Evolutionary conservation across 768 basidiomycete species (phyloP), one percentile per base, ranked within the genome.

Genomic region (Calvatia gigantea): DNA sequence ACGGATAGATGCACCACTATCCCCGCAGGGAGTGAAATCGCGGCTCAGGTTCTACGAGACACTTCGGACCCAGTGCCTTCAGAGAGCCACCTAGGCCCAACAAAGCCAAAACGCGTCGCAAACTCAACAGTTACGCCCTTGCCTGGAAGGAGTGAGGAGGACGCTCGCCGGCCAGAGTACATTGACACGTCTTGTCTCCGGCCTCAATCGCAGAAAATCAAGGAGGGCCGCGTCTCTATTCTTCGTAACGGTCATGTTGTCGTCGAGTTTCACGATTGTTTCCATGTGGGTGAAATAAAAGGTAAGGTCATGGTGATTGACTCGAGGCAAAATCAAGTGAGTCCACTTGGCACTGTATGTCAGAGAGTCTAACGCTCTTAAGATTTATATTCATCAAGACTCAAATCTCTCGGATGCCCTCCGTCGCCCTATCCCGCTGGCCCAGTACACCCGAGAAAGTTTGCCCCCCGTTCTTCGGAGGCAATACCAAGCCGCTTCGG

Each of bases 361-460:
- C 50, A 44, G 27, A 12, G 27, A 33, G 31, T 33, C 56, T 7
- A 11, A 35, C 45, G 32, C 27, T 44, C 53, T 32, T 4, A 51
- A 82, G 82, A 63, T 81, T 5, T 69, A 73, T 38, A 61, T 80
- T 5, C 81, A 73, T 58, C 69, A 69, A 48, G 80, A 79, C 4
- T 80, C 79, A 15, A 78, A 81, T 60, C 67, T 80, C 23, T 80
- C 76, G 59, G 72, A 73, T 5, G 77, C 80, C 4, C 77, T 76
- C 51, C 80, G 77, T 58, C 71, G 81, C 23, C 68, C 70, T 6
- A 78, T 81, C 57, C 75, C 81, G 0, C 62, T 47, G 6, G 69
- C 64, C 2, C 64, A 63, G 31, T 77, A 75, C 57, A 53, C 61
- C 2, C 58, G 78, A 12, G 63, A 66, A 1, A 58, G 64, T 3